These are phyloP conservation scores for Apiospora aurea DNA, from an alignment of 2,329 filamentous ascomycete species.

Conservation along the genomic window DNA sequence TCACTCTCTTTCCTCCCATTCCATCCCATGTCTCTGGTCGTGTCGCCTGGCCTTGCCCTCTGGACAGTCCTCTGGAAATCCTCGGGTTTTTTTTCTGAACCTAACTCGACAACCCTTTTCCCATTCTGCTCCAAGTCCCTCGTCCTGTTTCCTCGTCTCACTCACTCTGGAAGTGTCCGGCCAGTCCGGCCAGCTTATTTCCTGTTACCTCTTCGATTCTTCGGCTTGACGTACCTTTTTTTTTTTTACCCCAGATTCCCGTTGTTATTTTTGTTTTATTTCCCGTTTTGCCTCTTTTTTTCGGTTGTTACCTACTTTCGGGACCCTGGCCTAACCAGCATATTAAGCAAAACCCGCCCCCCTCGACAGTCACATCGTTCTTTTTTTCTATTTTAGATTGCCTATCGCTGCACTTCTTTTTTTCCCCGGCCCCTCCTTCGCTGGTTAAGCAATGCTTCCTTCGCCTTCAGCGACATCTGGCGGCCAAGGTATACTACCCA, in stretches of 20 bases:
- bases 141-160: conserved; percentile 22
- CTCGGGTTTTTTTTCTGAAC: conserved; percentile 21
- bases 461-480: conserved; percentile 22
- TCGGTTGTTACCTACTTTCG: conserved; percentile 11
- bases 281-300: neutral
- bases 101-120: conserved; percentile 4
- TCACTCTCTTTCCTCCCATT: conserved; percentile 8
- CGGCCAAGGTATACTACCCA: conserved; percentile 21
- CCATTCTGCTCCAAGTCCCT: conserved; percentile 13
- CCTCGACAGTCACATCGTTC: conserved; percentile 20
- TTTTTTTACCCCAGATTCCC: neutral
- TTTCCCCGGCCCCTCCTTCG: conserved; percentile 12
- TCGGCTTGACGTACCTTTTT: conserved; percentile 16
- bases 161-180: conserved; percentile 22
- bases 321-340: conserved; percentile 6
- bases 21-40: conserved; percentile 19
- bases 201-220: conserved; percentile 19
- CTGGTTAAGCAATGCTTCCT: conserved; percentile 17
- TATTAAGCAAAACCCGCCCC: conserved; percentile 17
- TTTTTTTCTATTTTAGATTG: conserved; percentile 11
- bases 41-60: conserved; percentile 13
- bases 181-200: conserved; percentile 22
- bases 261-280: conserved; percentile 5
- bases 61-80: conserved; percentile 1
- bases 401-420: conserved; percentile 14